Evolutionary conservation across 140 eudicot species (phyloP).

Genomic region (Stevia rebaudiana): DNA sequence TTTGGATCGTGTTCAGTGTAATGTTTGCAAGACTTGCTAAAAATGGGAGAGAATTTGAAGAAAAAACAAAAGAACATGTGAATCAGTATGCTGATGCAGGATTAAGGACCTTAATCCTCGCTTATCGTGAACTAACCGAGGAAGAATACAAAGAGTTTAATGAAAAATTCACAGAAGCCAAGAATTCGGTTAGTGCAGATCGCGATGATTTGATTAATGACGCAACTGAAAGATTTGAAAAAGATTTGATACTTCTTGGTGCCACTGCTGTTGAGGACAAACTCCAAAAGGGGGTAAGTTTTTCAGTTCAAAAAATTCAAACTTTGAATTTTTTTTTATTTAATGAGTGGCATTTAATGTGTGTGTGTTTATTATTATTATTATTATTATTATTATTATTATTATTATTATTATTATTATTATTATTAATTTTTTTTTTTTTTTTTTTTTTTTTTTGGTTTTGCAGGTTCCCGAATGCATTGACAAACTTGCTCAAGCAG

Average conservation of each 20-base stretch:
- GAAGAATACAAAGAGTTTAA: constrained; percentile 60
- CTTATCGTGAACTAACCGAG: constrained; percentile 69
- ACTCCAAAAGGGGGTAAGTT: constrained; percentile 85
- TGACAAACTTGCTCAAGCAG: constrained; percentile 98
- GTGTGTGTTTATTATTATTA: too few relatives aligned
- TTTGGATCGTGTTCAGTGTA: constrained; percentile 47
- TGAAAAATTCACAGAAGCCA: constrained; percentile 61
- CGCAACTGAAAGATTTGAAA: constrained; percentile 61
- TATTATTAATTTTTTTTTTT: too few relatives aligned
- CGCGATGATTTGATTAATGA: constrained; percentile 72
- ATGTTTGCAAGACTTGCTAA: constrained; percentile 87
- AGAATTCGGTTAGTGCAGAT: constrained; percentile 76
- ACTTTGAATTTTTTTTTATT: not conserved
- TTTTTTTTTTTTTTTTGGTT: not conserved
- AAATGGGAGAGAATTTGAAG: constrained; percentile 69
- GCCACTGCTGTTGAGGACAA: constrained; percentile 99
- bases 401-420: too few relatives aligned
- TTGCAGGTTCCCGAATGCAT: constrained; percentile 88
- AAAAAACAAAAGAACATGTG: constrained; percentile 67
- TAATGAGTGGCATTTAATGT: not conserved
- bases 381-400: too few relatives aligned
- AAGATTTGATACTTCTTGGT: constrained; percentile 85
- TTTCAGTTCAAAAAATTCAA: constrained; percentile 14
- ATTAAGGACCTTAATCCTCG: constrained; percentile 83
- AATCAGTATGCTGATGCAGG: constrained; percentile 98